Evolutionary conservation across 1,284 basidiomycete genomes (phyloP).

Genomic region (Kwoniella shivajii): DNA sequence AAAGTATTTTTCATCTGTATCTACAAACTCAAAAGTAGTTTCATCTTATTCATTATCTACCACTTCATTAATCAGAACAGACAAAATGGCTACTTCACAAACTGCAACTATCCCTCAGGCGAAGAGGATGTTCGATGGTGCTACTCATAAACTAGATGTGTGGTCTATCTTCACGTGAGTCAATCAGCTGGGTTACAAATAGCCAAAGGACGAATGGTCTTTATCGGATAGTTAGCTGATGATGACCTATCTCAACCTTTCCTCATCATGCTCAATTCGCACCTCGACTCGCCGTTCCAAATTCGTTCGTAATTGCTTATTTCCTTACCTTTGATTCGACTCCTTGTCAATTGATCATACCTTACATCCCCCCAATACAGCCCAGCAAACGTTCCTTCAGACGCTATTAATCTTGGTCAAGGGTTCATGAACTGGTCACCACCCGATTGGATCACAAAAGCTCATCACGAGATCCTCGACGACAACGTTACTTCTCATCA

Average conservation of each 20-base stretch:
- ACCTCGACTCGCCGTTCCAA: too few species aligned
- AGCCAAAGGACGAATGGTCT: not conserved
- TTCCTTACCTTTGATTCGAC: too few species aligned
- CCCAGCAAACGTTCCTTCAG: slow-evolving; percentile 76
- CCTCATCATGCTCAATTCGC: slow-evolving; percentile 6
- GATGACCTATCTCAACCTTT: not conserved
- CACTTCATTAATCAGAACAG: not conserved
- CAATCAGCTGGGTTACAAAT: not conserved
- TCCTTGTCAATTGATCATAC: too few species aligned
- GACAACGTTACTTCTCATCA: slow-evolving; percentile 71
- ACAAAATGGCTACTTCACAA: slow-evolving; percentile 35
- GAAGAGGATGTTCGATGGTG: slow-evolving; percentile 50
- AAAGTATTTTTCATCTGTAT: too few species aligned
- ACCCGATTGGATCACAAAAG: slow-evolving; percentile 77
- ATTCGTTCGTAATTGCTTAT: too few species aligned
- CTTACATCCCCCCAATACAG: slow-evolving; percentile 53
- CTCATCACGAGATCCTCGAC: slow-evolving; percentile 71
- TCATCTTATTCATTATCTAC: not conserved
- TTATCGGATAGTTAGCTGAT: not conserved
- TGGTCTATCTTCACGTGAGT: slow-evolving; percentile 90
- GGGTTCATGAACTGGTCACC: slow-evolving; percentile 87
- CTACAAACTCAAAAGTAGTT: too few species aligned
- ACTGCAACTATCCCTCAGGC: slow-evolving; percentile 43
- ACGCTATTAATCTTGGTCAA: slow-evolving; percentile 90
- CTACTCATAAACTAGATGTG: slow-evolving; percentile 67